phyloP scores from a whole-genome alignment of 2,329 filamentous ascomycete genomes.

The Pseudogymnoascus sp. region DNA sequence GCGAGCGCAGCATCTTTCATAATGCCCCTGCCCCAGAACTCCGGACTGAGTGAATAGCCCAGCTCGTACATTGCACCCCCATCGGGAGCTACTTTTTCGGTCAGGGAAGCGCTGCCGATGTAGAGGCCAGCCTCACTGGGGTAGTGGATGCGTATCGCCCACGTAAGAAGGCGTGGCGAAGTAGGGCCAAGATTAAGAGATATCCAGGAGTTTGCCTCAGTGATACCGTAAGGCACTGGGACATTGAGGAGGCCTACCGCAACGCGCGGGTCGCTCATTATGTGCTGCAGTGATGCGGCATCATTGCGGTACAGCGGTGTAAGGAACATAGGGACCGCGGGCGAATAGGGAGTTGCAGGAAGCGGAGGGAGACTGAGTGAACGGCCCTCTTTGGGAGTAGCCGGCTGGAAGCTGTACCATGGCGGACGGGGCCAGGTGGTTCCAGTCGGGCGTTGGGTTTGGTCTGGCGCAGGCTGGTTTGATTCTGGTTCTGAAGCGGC shows the following conservation, averaged over 20 bases:
- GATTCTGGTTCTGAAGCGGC: background rate
- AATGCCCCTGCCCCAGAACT: slow-evolving; percentile 1
- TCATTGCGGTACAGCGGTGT: slow-evolving; percentile 3
- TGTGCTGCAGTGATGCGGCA: background rate
- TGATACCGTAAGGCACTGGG: background rate
- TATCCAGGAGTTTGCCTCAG: slow-evolving; percentile 5
- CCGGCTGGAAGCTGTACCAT: background rate
- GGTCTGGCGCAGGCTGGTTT: background rate
- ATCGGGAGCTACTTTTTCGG: background rate
- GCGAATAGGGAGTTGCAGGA: background rate
- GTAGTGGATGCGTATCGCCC: background rate
- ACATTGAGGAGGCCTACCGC: background rate
- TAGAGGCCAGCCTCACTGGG: background rate
- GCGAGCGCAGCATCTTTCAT: background rate
- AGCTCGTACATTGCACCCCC: background rate
- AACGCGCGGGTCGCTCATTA: background rate
- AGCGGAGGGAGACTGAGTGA: background rate
- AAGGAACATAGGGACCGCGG: background rate
- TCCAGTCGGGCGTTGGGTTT: background rate
- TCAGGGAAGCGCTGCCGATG: background rate
- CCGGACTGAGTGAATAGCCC: slow-evolving; percentile 7
- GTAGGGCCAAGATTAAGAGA: background rate
- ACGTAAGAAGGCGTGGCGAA: background rate
- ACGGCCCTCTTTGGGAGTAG: background rate
- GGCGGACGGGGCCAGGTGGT: background rate